Evolutionary conservation across 805 yeast species (phyloP).

Genomic region (Crinitomyces ghanaensis): DNA sequence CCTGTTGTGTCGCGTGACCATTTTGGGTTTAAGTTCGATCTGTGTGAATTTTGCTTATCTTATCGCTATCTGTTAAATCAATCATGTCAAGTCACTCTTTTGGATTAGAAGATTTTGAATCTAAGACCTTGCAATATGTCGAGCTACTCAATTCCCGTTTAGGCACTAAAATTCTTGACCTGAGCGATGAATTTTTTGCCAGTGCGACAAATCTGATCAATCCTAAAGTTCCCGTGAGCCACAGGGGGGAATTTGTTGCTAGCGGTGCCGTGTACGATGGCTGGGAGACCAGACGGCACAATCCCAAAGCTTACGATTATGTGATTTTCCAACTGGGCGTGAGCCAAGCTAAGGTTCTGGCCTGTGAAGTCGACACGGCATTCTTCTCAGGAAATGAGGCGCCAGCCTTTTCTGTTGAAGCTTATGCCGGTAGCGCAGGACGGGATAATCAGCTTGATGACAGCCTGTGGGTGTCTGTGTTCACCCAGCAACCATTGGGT

Average conservation of each 20-base stretch:
- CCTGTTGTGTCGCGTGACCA: too few relatives aligned
- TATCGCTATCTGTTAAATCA: too few relatives aligned
- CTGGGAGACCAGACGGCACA: conserved; percentile 97
- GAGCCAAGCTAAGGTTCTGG: conserved; percentile 63
- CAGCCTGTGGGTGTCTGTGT: conserved; percentile 55
- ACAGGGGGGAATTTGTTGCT: conserved; percentile 63
- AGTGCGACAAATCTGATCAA: conserved; percentile 78
- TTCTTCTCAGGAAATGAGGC: conserved; percentile 95
- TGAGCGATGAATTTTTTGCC: conserved; percentile 93
- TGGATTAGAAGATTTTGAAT: too few relatives aligned
- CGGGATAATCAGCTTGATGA: conserved; percentile 15
- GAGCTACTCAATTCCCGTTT: conserved; percentile 79
- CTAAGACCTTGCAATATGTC: conserved; percentile 14
- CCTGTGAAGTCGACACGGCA: conserved; percentile 87
- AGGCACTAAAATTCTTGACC: conserved; percentile 61
- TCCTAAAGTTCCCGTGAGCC: conserved; percentile 71
- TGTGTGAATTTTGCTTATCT: too few relatives aligned
- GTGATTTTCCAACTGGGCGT: conserved; percentile 79
- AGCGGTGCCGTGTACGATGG: conserved; percentile 98
- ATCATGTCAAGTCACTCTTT: too few relatives aligned
- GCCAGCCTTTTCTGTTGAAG: conserved; percentile 80
- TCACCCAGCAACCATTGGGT: conserved; percentile 70
- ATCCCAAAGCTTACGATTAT: conserved; percentile 76
- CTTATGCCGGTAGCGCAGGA: conserved; percentile 28
- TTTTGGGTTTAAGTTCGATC: too few relatives aligned